phyloP scores from a whole-genome alignment of 305 asterid species.

The Nicotiana rustica region DNA sequence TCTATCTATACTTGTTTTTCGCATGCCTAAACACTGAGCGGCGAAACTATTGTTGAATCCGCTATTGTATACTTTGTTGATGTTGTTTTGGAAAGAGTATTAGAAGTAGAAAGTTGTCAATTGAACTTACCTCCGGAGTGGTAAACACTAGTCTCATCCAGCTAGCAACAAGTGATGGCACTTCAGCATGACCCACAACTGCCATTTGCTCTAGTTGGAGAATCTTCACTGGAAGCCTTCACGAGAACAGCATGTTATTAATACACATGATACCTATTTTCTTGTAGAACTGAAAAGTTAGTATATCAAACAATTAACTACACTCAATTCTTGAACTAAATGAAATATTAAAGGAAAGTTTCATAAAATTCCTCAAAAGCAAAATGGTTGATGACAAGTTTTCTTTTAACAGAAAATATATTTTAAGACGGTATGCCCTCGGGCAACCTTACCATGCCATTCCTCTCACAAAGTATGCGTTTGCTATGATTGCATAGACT shows the following conservation, averaged over 20 bases:
- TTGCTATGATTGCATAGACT: slow-evolving; percentile 89
- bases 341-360: no score
- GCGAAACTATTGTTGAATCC: neutral
- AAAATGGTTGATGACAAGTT: neutral
- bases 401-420: neutral
- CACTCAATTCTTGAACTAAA: neutral
- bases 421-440: neutral
- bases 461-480: slow-evolving; percentile 93
- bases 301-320: neutral
- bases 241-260: slow-evolving; percentile 29
- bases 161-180: slow-evolving; percentile 89
- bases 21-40: neutral
- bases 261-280: neutral
- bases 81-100: slow-evolving; percentile 2
- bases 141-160: slow-evolving; percentile 90
- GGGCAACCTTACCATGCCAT: slow-evolving; percentile 83
- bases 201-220: slow-evolving; percentile 96
- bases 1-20: neutral
- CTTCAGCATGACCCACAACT: slow-evolving; percentile 78
- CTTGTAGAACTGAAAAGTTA: neutral
- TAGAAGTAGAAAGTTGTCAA: neutral
- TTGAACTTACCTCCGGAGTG: slow-evolving; percentile 79
- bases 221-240: slow-evolving; percentile 96
- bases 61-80: neutral
- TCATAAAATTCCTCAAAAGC: no score